Base-by-base conservation (phyloP, 441 rosid species). In the Syzygium malaccense region DNA sequence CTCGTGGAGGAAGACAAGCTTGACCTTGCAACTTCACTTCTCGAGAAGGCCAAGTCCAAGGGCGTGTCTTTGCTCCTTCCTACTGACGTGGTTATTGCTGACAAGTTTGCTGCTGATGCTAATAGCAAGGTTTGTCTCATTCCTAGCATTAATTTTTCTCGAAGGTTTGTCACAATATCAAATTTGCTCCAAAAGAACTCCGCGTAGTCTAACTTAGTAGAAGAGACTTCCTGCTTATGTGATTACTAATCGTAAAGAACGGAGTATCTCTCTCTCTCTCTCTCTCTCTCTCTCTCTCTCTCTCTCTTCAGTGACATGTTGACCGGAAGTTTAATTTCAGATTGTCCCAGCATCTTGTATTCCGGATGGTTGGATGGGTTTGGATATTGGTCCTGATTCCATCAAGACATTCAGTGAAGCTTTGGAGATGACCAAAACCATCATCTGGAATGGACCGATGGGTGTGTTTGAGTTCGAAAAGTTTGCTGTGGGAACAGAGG, bases 381-480 rank as follows among this genome's bases (percentile, higher is more conserved):
- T 98, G 90, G 99, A 98, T 91, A 88, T 97, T 49, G 99, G 99
- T 87, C 99, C 99, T 19, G 97, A 98, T 91, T 90, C 98, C 87
- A 92, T 96, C 91, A 92, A 95, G 94, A 92, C 97, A 88, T 97
- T 98, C 93, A 90, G 90, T 23, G 94, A 95, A 55, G 92, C 96
- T 87, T 88, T 98, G 88, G 99, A 95, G 85, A 92, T 95, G 7
- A 94, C 98, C 91, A 88, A 98, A 75, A 96, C 99, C 86, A 83
- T 98, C 62, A 98, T 98, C 88, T 98, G 99, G 99, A 98, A 97
- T 90, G 99, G 99, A 91, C 99, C 99, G 15, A 97, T 97, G 99
- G 99, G 99, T 66, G 99, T 97, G 86, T 97, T 98, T 80, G 99
- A 97, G 91, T 96, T 95, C 13, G 97, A 96, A 0, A 96, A 97